phyloP scores from a whole-genome alignment of 164 flowering plant genomes.

The Chimonanthus praecox region DNA sequence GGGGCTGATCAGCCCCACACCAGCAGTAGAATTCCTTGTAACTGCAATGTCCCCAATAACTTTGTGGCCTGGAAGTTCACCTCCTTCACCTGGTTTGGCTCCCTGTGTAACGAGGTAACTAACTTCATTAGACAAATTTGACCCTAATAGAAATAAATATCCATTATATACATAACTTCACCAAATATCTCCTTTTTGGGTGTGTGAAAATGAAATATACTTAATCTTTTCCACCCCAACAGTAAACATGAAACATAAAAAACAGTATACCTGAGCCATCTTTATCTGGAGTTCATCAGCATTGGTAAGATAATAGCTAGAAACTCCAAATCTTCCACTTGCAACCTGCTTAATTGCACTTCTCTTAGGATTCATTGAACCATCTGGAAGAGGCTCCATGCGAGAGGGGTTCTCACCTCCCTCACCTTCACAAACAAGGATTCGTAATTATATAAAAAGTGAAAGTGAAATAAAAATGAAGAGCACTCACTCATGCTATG shows the following conservation, averaged over 20 bases:
- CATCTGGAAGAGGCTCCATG: slow-evolving; percentile 90
- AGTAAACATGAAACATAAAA: slow-evolving; percentile 58
- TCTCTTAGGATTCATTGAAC: slow-evolving; percentile 88
- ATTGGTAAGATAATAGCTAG: slow-evolving; percentile 93
- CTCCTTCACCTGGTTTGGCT: slow-evolving; percentile 99
- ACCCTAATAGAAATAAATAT: slow-evolving; percentile 9
- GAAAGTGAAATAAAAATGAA: neutral
- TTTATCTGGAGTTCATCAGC: slow-evolving; percentile 96
- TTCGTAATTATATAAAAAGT: neutral
- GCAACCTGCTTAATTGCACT: slow-evolving; percentile 99
- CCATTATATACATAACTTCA: slow-evolving; percentile 35
- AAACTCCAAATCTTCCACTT: slow-evolving; percentile 99
- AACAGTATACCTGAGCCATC: slow-evolving; percentile 96
- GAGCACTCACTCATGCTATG: neutral
- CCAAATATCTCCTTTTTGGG: slow-evolving; percentile 30
- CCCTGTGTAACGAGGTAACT: slow-evolving; percentile 49
- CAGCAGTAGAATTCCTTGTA: slow-evolving; percentile 96
- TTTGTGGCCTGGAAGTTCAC: slow-evolving; percentile 99
- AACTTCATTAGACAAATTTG: neutral
- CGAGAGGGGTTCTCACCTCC: slow-evolving; percentile 99
- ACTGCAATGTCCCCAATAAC: slow-evolving; percentile 97
- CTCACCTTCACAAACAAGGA: slow-evolving; percentile 56
- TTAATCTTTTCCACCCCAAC: slow-evolving; percentile 57
- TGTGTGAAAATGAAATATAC: slow-evolving; percentile 3
- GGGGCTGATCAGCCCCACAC: slow-evolving; percentile 99